phyloP scores from a whole-genome alignment of 2,329 filamentous ascomycete species.

The Proliferodiscus dingleyae region DNA sequence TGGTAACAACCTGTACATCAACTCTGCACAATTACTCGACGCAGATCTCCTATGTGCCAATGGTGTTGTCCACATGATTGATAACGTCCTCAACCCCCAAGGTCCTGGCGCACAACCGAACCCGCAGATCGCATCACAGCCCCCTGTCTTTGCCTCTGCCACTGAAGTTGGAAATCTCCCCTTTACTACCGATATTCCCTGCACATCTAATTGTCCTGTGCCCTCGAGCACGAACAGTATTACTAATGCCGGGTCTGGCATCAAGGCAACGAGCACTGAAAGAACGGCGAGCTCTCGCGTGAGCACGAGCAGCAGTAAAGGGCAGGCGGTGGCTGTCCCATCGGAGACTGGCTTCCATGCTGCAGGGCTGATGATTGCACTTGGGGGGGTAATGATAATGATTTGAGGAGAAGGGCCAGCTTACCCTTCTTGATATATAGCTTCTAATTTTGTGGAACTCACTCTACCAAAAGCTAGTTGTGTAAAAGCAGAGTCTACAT shows the following conservation, averaged over 20 bases:
- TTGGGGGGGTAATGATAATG: constrained; percentile 17
- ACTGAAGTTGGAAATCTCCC: constrained; percentile 22
- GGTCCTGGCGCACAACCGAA: constrained; percentile 34
- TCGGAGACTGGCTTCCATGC: constrained; percentile 17
- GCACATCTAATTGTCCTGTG: constrained; percentile 34
- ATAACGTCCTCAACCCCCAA: constrained; percentile 43
- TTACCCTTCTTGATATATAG: too few species aligned
- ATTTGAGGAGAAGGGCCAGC: constrained; percentile 47
- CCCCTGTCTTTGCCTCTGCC: constrained; percentile 33
- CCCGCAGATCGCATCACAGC: constrained; percentile 32
- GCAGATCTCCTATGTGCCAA: constrained; percentile 32
- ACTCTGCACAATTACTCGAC: constrained; percentile 34
- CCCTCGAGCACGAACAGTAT: background rate
- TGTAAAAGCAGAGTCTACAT: too few species aligned
- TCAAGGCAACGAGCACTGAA: constrained; percentile 20
- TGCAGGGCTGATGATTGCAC: constrained; percentile 13
- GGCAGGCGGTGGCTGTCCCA: constrained; percentile 9
- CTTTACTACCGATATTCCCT: constrained; percentile 40
- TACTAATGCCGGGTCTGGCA: background rate
- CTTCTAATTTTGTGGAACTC: background rate
- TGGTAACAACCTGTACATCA: constrained; percentile 36
- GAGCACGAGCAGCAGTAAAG: constrained; percentile 13
- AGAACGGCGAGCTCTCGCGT: constrained; percentile 19
- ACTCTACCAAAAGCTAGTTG: too few species aligned
- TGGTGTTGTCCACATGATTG: constrained; percentile 33